Conservation (phyloP, 2,329 filamentous ascomycete species). For the Diaporthe destruens region DNA sequence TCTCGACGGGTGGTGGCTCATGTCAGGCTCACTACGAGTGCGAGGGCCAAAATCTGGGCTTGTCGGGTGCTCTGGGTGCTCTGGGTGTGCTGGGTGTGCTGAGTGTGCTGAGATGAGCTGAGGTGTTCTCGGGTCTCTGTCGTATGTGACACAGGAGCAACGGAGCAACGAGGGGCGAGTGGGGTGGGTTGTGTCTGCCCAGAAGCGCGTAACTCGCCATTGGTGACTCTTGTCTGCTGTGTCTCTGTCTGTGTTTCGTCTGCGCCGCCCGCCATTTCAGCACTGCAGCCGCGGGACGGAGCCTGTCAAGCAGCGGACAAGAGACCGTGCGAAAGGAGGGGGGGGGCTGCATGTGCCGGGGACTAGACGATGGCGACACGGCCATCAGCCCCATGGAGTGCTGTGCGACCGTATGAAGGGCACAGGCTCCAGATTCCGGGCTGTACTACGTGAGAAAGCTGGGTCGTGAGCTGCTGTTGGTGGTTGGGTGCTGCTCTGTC, state of each 20-base stretch:
- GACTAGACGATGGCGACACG: slow-evolving; percentile 36
- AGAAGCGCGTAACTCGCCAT: slow-evolving; percentile 36
- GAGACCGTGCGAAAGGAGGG: slow-evolving; percentile 6
- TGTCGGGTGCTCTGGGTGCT: no score
- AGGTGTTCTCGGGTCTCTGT: background rate
- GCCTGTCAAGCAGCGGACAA: slow-evolving; percentile 32
- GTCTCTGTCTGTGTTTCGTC: slow-evolving; percentile 11
- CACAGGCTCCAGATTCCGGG: slow-evolving; percentile 37
- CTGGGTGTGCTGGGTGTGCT: no score
- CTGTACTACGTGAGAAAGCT: slow-evolving; percentile 34
- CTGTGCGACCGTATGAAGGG: slow-evolving; percentile 24
- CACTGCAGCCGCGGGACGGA: background rate
- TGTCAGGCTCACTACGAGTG: slow-evolving; percentile 27
- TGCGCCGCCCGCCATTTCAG: slow-evolving; percentile 37
- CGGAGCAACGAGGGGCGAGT: background rate
- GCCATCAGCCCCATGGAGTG: slow-evolving; percentile 37
- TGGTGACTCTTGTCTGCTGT: slow-evolving; percentile 17
- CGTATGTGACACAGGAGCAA: background rate
- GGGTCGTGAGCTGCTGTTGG: background rate
- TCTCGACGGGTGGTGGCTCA: slow-evolving; percentile 16
- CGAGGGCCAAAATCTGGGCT: no score
- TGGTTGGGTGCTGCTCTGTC: background rate
- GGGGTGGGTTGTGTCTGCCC: slow-evolving; percentile 28
- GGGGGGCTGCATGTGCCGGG: background rate
- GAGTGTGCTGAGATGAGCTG: slow-evolving; percentile 25